Evolutionary conservation across 164 flowering plant species (phyloP).

Genomic region (Kalanchoe fedtschenkoi): DNA sequence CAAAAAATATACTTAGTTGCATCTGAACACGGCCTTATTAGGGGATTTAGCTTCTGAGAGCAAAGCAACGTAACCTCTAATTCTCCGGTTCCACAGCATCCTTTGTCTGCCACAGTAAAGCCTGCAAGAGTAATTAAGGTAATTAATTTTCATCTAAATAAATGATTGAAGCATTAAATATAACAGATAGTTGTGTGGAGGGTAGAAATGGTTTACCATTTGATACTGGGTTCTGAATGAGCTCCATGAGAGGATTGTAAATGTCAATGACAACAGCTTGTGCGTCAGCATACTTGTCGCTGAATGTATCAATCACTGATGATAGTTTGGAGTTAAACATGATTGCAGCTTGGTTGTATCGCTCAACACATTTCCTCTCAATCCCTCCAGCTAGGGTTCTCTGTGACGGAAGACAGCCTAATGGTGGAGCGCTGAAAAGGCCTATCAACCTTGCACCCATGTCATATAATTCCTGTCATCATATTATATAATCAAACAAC

Average conservation of each 20-base stretch:
- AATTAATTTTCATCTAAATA: not conserved
- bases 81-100: conserved; percentile 26
- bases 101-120: conserved; percentile 15
- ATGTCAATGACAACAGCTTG: conserved; percentile 15
- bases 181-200: too few relatives aligned
- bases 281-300: conserved; percentile 3
- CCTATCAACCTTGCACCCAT: conserved; percentile 18
- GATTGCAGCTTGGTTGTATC: conserved; percentile 10
- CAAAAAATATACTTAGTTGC: conserved; percentile 18
- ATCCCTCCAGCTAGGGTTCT: conserved; percentile 13
- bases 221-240: conserved; percentile 15
- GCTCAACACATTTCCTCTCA: conserved; percentile 10
- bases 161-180: too few relatives aligned
- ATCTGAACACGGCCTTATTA: conserved; percentile 14
- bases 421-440: conserved; percentile 11
- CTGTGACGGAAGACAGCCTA: conserved; percentile 15
- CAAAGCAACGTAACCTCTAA: conserved; percentile 15
- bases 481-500: not conserved
- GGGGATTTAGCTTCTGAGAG: not conserved
- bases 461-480: not conserved
- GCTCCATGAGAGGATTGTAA: conserved; percentile 14
- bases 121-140: conserved; percentile 14
- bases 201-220: conserved; percentile 13
- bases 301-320: conserved; percentile 2
- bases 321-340: conserved; percentile 16